Base-by-base conservation (phyloP, 768 basidiomycete genomes). In the Lactarius tabidus region DNA sequence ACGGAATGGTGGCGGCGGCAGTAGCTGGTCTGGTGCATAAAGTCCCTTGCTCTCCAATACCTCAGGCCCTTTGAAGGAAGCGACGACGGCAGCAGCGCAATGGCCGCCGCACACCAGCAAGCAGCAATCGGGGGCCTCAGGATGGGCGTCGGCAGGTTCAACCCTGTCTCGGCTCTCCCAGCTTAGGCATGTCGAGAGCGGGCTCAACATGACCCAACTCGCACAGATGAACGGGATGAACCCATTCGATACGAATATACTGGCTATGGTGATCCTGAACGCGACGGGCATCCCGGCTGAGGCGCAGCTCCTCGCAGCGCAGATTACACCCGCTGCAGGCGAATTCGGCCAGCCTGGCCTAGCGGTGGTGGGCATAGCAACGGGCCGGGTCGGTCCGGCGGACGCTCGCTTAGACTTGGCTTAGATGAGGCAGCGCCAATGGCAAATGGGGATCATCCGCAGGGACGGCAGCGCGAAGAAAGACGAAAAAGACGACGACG, bases 401-500 rank as follows among this genome's bases (percentile, higher is more conserved):
- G 84, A 2, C 79, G 87, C 62, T 85, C 84, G 66, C 79, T 84
- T 67, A 71, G 70, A 59, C 64, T 74, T 4, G 33, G 33, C 52
- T 5, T 35, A 35, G 33, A 4, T 78, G 35, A 88, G 63, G 67
- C 54, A 56, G 66, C 4, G 64, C 73, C 29, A 79, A 20, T 6
- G 35, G 52, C 0, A 29, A 17, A 52, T 6, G 52, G 8, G 10
- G 36, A 6, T 26, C 58, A 8, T 18, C 59, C 2, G 3, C 56
- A 14, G 67, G 80, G 70, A 71, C 60, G 76, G 77, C 20, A 80
- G 78, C 12, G 82, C 79, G 35, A 88, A 89, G 72, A 90, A 88
- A 76, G 87, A 82, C 69, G 94, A 97, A 70, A 96, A 99, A 48
- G 94, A 98, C 60, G 85, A 98, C 43, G 95, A 98, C 75, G n/a